Base-by-base conservation (phyloP, 1,284 basidiomycete genomes). In the Cerrena zonata region DNA sequence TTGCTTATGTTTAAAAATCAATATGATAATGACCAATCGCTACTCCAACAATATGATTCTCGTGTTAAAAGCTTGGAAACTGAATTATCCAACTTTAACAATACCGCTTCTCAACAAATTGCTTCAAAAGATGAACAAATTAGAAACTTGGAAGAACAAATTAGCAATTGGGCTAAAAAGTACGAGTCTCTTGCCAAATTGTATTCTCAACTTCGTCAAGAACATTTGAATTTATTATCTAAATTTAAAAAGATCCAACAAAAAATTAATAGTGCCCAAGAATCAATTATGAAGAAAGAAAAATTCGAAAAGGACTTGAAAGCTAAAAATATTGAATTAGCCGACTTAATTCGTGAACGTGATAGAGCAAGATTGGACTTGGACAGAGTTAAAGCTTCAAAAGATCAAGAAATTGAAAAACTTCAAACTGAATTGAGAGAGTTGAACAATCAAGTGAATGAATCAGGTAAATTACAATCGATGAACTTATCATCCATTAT, bases 121-220 rank as follows among this genome's bases (percentile, higher is more conserved):
- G 68, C 76, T 49, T 88, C 91, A 45, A 99, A 99, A 71, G 96
- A 99, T 65, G 94, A 98, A 24, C 76, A 99, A 62, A 93, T 99
- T 65, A 86, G 86, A 64, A 92, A 96, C 67, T 80, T 99, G 12
- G 95, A 98, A 68, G 92, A 96, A 65, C 96, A 99, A 71, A 94
- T 97, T 55, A 89, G 84, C 5, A 74, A 96, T 21, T 99, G 96
- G 96, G 87, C 93, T 55, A 94, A 94, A 75, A 99, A 99, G 72
- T 99, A 99, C 70, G 96, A 99, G 69, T 92, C 95, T 0, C 78
- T 99, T 52, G 96, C 96, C 44, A 99, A 99, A 70, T 81, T 99
- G 5, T 99, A 99, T 76, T 96, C 93, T 60, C 96, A 99, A 68
- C 82, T 99, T 10, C 89, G 96, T 43, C 89, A 91, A 27, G 96